A percentile compares a stretch with the other conserved stretches of the same genome.
These are phyloP conservation scores for Amylocarpus encephaloides DNA, from an alignment of 2,329 filamentous ascomycete genomes.

Conservation along the genomic window DNA sequence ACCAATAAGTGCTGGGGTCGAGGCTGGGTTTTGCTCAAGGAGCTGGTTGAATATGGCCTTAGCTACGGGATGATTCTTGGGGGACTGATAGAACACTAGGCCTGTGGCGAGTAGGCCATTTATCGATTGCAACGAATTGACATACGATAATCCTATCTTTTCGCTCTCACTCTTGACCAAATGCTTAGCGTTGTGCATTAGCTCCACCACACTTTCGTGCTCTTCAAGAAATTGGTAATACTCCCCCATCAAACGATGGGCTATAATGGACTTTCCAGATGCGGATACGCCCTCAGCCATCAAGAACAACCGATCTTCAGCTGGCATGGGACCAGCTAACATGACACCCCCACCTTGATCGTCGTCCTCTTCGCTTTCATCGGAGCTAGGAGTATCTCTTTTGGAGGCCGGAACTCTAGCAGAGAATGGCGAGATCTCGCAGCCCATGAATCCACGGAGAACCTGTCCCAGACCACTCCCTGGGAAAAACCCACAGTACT, in stretches of 20 bases:
- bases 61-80: constrained; percentile 82
- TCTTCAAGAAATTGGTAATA: constrained; percentile 84
- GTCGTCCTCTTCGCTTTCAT: constrained; percentile 49
- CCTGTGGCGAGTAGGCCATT: constrained; percentile 78
- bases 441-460: constrained; percentile 74
- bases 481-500: constrained; percentile 80
- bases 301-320: constrained; percentile 73
- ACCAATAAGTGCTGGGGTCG: constrained; percentile 77
- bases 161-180: constrained; percentile 53
- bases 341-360: constrained; percentile 49
- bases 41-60: constrained; percentile 80
- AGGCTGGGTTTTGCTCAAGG: constrained; percentile 66
- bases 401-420: constrained; percentile 27
- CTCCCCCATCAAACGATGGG: constrained; percentile 74
- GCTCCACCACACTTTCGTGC: constrained; percentile 72
- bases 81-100: constrained; percentile 82
- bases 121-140: constrained; percentile 66
- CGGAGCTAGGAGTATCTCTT: constrained; percentile 34
- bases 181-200: constrained; percentile 66
- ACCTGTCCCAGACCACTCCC: constrained; percentile 77
- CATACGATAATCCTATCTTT: constrained; percentile 63
- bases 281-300: constrained; percentile 67
- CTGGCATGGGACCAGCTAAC: constrained; percentile 52
- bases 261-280: constrained; percentile 65
- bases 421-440: constrained; percentile 78